These are phyloP conservation scores for Fusarium dimerum DNA, from an alignment of 2,329 filamentous ascomycete species.

Conservation along the genomic window DNA sequence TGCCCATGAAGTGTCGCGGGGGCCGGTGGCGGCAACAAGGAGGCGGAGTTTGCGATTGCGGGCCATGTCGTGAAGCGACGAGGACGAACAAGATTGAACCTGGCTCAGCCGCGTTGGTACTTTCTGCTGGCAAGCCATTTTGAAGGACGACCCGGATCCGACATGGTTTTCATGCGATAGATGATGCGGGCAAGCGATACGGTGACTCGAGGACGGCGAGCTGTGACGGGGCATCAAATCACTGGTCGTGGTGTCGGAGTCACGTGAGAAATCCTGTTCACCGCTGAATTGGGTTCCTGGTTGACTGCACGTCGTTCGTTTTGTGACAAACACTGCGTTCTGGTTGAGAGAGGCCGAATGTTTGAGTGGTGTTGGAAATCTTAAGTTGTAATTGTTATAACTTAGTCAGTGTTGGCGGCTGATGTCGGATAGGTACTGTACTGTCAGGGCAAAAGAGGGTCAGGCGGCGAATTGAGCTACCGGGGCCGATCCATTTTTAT, in stretches of 20 bases:
- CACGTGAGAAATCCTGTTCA: constrained; percentile 21
- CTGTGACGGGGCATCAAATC: constrained; percentile 36
- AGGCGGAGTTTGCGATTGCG: constrained; percentile 55
- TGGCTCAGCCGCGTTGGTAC: constrained; percentile 34
- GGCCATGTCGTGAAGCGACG: constrained; percentile 40
- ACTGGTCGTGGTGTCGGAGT: constrained; percentile 26
- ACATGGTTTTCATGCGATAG: constrained; percentile 33
- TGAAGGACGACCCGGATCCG: constrained; percentile 28
- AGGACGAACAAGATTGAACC: constrained; percentile 32
- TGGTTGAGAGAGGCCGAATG: neutral
- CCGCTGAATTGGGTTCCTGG: constrained; percentile 1
- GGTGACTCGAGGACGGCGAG: constrained; percentile 23
- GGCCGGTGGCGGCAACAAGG: constrained; percentile 66
- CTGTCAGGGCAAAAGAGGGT: constrained; percentile 5
- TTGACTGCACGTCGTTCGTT: constrained; percentile 1
- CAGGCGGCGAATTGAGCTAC: constrained; percentile 17
- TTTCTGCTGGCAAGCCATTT: constrained; percentile 36
- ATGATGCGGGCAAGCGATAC: constrained; percentile 31
- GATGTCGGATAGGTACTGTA: constrained; percentile 11
- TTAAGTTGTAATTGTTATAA: constrained; percentile 11
- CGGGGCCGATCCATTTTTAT: constrained; percentile 25
- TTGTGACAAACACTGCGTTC: neutral
- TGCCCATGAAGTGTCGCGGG: constrained; percentile 65
- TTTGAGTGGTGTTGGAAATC: neutral
- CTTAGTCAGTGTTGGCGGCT: constrained; percentile 16